A percentile compares a stretch with the other conserved stretches of the same genome.
phyloP scores from a whole-genome alignment of 1,284 basidiomycete genomes.

The Jaminaea rosea region DNA sequence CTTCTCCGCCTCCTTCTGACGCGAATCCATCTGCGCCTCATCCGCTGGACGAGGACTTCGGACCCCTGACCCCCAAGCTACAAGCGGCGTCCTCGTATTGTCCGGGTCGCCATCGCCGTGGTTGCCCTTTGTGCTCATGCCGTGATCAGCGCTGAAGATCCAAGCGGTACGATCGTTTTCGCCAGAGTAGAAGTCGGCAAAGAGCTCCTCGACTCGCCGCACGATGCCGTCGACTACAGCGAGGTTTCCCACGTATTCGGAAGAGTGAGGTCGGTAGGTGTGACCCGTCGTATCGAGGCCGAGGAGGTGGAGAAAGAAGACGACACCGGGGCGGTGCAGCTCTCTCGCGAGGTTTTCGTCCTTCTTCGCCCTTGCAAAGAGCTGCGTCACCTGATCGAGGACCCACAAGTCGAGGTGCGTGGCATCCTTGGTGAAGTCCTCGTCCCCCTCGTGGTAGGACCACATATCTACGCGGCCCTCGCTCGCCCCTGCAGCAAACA shows the following conservation, averaged over 20 bases:
- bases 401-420: slow-evolving; percentile 73
- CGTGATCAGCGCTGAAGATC: slow-evolving; percentile 80
- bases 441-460: slow-evolving; percentile 65
- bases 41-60: slow-evolving; percentile 12
- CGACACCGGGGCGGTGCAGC: slow-evolving; percentile 54
- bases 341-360: slow-evolving; percentile 48
- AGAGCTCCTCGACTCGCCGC: slow-evolving; percentile 58
- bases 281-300: slow-evolving; percentile 82
- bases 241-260: slow-evolving; percentile 82
- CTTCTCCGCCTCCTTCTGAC: slow-evolving; percentile 3
- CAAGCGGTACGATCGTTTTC: slow-evolving; percentile 58
- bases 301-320: slow-evolving; percentile 77
- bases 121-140: slow-evolving; percentile 80
- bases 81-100: slow-evolving; percentile 72
- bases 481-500: slow-evolving; percentile 67
- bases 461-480: slow-evolving; percentile 63
- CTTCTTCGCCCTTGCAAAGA: slow-evolving; percentile 43
- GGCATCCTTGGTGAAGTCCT: slow-evolving; percentile 57
- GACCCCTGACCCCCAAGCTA: slow-evolving; percentile 70
- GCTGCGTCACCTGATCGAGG: slow-evolving; percentile 56
- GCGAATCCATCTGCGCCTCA: background rate
- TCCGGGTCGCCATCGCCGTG: slow-evolving; percentile 85
- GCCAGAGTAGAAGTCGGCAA: slow-evolving; percentile 59
- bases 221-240: slow-evolving; percentile 70
- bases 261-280: slow-evolving; percentile 72